A percentile compares a stretch with the other conserved stretches of the same genome.
These are phyloP conservation scores for Epichloe gansuensis DNA, from an alignment of 2,329 filamentous ascomycete species.

Conservation along the genomic window DNA sequence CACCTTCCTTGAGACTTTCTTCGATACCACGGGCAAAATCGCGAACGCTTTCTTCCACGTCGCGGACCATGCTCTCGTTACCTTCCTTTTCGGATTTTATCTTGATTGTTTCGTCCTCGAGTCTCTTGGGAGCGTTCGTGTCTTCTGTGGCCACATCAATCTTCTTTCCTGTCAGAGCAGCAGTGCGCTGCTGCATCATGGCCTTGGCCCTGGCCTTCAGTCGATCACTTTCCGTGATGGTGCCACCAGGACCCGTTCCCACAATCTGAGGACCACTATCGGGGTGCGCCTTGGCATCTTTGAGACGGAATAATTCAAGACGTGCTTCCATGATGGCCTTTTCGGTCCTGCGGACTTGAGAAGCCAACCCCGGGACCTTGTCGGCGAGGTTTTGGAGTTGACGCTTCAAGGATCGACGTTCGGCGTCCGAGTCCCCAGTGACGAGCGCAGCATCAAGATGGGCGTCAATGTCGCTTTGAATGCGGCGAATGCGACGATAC, in stretches of 20 bases:
- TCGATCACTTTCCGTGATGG: slow-evolving; percentile 84
- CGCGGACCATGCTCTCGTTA: slow-evolving; percentile 91
- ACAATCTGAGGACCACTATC: slow-evolving; percentile 69
- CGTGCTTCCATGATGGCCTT: slow-evolving; percentile 85
- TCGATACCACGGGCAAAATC: slow-evolving; percentile 80
- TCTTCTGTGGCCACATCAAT: slow-evolving; percentile 58
- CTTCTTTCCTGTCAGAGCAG: slow-evolving; percentile 79
- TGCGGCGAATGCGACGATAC: slow-evolving; percentile 78
- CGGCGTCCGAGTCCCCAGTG: slow-evolving; percentile 73
- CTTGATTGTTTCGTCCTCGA: slow-evolving; percentile 79
- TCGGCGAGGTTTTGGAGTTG: slow-evolving; percentile 84
- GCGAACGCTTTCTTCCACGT: slow-evolving; percentile 90
- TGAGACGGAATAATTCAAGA: slow-evolving; percentile 84
- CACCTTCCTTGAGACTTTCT: slow-evolving; percentile 73
- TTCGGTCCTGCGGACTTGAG: slow-evolving; percentile 81
- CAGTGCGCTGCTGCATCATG: slow-evolving; percentile 97
- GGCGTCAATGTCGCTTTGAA: slow-evolving; percentile 88
- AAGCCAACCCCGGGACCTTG: slow-evolving; percentile 82
- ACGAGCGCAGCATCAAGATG: slow-evolving; percentile 66
- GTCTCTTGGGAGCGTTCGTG: slow-evolving; percentile 64
- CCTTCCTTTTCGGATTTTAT: slow-evolving; percentile 78
- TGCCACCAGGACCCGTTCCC: slow-evolving; percentile 82
- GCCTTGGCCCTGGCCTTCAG: slow-evolving; percentile 91
- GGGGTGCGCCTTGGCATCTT: slow-evolving; percentile 85
- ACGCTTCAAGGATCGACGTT: slow-evolving; percentile 73